A percentile compares a stretch with the other conserved stretches of the same genome.
phyloP scores from a whole-genome alignment of 148 eudicot species.

The Spergularia bocconei region DNA sequence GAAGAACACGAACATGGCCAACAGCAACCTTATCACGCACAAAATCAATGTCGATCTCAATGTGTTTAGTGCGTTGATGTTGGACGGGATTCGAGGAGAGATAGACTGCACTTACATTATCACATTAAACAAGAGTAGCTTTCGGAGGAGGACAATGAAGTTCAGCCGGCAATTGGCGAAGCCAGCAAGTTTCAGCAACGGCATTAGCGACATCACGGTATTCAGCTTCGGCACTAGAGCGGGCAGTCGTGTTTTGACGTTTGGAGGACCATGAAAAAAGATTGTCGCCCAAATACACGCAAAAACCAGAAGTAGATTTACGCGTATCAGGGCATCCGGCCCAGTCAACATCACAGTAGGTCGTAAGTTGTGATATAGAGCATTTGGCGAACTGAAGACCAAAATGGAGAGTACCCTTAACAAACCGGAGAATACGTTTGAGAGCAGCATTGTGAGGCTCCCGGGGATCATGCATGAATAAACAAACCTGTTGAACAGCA shows the following conservation, averaged over 20 bases:
- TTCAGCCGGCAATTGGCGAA: background rate
- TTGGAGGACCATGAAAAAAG: background rate
- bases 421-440: background rate
- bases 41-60: no score
- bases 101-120: no score
- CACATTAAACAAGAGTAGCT: no score
- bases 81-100: no score
- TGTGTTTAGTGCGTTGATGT: no score
- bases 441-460: background rate
- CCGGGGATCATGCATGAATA: background rate
- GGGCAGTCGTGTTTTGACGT: no score
- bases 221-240: background rate
- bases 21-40: no score
- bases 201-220: background rate
- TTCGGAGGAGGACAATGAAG: no score
- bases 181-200: background rate
- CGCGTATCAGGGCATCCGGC: background rate
- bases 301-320: background rate
- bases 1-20: no score
- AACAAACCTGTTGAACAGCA: background rate
- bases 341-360: background rate
- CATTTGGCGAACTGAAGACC: background rate
- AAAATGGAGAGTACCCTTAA: background rate
- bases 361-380: background rate
- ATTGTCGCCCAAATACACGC: background rate